These are phyloP conservation scores for Leccinum pachyderme DNA, from an alignment of 1,284 basidiomycete genomes.

Conservation along the genomic window DNA sequence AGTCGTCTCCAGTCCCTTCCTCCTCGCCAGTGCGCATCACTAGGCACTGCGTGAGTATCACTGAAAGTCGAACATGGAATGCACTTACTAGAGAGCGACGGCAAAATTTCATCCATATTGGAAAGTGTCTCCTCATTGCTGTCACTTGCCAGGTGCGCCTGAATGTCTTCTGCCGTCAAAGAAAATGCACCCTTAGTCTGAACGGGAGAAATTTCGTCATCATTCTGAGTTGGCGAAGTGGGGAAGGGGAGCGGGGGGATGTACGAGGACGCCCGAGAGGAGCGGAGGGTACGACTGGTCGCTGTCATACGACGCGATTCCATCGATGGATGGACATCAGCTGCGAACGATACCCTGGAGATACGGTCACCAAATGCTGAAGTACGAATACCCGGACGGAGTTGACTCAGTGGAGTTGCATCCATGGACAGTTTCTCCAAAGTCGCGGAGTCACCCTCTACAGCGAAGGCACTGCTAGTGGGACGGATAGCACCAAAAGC, in stretches of 20 bases:
- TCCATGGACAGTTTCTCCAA: constrained; percentile 42
- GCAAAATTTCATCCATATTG: constrained; percentile 56
- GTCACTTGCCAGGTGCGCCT: constrained; percentile 36
- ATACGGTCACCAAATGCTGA: constrained; percentile 43
- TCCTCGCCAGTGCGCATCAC: constrained; percentile 62
- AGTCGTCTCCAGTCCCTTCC: constrained; percentile 38
- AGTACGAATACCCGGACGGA: constrained; percentile 48
- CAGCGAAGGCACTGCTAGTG: constrained; percentile 40
- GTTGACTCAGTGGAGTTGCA: constrained; percentile 47
- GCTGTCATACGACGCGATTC: constrained; percentile 53
- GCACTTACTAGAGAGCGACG: constrained; percentile 59
- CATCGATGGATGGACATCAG: constrained; percentile 60
- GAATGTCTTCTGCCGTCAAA: constrained; percentile 67
- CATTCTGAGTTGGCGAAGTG: constrained; percentile 27
- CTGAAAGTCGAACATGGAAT: not conserved
- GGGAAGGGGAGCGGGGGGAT: constrained; percentile 52
- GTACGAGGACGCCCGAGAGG: constrained; percentile 47
- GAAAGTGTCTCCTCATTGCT: constrained; percentile 17
- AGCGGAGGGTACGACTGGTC: constrained; percentile 47
- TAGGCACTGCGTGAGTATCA: constrained; percentile 25
- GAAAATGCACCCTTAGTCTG: constrained; percentile 67
- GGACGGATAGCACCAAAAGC: constrained; percentile 59
- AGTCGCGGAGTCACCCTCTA: constrained; percentile 39
- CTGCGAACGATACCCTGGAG: constrained; percentile 72
- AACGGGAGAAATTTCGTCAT: constrained; percentile 56